Evolutionary conservation across 2,329 filamentous ascomycete species (phyloP).

Genomic region (Mycosphaerelloides madeirae): DNA sequence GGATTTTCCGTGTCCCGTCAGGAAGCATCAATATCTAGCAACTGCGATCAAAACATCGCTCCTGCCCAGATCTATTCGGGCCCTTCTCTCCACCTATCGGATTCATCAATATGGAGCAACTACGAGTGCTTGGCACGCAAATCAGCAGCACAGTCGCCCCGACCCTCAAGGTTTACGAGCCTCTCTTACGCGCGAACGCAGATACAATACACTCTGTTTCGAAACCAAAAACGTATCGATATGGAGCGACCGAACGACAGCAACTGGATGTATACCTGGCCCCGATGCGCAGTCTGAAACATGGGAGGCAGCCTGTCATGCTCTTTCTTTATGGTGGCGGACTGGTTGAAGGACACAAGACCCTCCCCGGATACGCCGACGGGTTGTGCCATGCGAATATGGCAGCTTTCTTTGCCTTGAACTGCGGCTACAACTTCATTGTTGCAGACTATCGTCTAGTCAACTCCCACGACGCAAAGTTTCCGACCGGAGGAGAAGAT

Average conservation of each 20-base stretch:
- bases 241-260: conserved; percentile 36
- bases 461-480: conserved; percentile 35
- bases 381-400: conserved; percentile 36
- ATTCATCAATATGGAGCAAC: conserved; percentile 21
- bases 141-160: conserved; percentile 22
- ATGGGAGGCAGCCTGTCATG: conserved; percentile 20
- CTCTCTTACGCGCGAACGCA: conserved; percentile 22
- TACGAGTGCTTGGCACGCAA: conserved; percentile 22
- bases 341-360: conserved; percentile 33
- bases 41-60: not conserved
- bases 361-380: conserved; percentile 22
- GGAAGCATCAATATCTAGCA: not conserved
- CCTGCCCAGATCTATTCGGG: not conserved
- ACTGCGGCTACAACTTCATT: conserved; percentile 33
- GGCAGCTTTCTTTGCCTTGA: conserved; percentile 38
- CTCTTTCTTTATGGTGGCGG: conserved; percentile 35
- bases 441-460: conserved; percentile 40
- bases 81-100: not conserved
- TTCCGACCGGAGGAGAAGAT: conserved; percentile 41
- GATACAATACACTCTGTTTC: conserved; percentile 20
- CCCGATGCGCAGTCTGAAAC: conserved; percentile 13
- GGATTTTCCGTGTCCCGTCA: no score
- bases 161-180: conserved; percentile 22
- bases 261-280: conserved; percentile 38
- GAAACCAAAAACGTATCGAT: conserved; percentile 25